Conservation (phyloP, 208 protist species). For the Strigomonas culicis region DNA sequence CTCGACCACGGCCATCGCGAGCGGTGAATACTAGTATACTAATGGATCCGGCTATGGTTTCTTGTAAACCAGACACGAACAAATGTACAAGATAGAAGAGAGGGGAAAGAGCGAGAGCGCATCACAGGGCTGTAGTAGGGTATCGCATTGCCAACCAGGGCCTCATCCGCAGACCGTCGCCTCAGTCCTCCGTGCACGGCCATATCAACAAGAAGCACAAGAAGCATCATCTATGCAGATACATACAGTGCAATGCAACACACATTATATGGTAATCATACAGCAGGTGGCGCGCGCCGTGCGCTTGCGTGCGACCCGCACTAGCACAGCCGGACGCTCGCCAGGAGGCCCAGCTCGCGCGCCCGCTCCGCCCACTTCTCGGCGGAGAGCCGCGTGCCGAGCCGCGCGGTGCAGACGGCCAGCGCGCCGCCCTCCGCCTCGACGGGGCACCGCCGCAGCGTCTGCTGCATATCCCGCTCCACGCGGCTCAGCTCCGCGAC, state of each 20-base stretch:
- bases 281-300: neutral
- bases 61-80: neutral
- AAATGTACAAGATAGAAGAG: neutral
- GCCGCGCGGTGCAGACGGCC: slow-evolving; percentile 18
- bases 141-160: no score
- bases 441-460: no score
- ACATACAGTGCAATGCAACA: neutral
- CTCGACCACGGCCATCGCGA: slow-evolving; percentile 78
- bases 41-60: neutral
- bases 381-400: slow-evolving; percentile 30
- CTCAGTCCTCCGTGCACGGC: no score
- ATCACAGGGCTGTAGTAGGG: no score
- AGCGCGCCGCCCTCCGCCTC: neutral
- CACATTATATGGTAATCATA: neutral
- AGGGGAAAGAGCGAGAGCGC: neutral
- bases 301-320: no score
- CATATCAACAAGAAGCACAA: neutral
- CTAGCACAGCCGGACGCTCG: slow-evolving; percentile 14
- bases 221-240: neutral
- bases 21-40: neutral
- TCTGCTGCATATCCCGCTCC: no score
- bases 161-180: no score
- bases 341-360: slow-evolving; percentile 25
- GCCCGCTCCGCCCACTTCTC: slow-evolving; percentile 30
- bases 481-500: no score